phyloP scores from a whole-genome alignment of 208 protist species.

The Acanthamoeba lenticulata region DNA sequence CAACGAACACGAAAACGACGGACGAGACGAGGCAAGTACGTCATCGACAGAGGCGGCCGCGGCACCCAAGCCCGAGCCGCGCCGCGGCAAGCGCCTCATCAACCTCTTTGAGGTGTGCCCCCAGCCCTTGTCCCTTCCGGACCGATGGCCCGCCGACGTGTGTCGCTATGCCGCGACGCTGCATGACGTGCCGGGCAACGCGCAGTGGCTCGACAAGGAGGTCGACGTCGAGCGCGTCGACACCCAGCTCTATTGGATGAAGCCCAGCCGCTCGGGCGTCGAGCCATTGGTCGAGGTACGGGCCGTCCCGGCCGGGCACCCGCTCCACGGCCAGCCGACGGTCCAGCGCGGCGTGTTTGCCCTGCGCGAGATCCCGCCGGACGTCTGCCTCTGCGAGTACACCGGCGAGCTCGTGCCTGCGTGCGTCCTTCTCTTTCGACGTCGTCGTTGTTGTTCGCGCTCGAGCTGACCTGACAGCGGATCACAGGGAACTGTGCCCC shows the following conservation, averaged over 20 bases:
- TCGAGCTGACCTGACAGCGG: background rate
- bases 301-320: background rate
- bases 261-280: background rate
- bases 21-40: no score
- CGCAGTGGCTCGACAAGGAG: background rate
- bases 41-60: no score
- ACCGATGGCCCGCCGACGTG: background rate
- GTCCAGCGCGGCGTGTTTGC: background rate
- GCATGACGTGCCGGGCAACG: background rate
- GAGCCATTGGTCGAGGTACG: background rate
- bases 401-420: background rate
- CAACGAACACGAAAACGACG: no score
- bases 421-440: background rate
- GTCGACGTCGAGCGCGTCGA: no score
- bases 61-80: no score
- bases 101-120: no score
- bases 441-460: background rate
- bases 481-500: background rate
- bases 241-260: background rate
- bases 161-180: background rate
- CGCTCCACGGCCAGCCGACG: background rate
- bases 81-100: no score
- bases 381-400: background rate
- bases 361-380: background rate
- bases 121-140: background rate